Conservation (phyloP, 2,329 filamentous ascomycete species). For the Ophiostoma ulmi region DNA sequence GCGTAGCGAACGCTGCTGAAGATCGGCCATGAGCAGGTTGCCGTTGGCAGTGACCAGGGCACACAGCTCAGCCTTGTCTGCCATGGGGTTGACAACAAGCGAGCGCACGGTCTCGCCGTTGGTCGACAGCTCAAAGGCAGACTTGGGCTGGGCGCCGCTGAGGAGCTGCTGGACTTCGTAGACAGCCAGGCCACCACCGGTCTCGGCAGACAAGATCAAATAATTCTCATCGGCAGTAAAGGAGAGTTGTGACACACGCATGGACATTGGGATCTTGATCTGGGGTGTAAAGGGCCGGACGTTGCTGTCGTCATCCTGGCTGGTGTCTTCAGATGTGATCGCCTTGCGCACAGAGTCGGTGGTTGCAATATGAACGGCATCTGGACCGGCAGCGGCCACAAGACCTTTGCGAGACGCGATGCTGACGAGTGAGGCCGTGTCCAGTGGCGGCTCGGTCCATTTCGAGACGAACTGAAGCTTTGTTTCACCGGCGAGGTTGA, state of each 20-base stretch:
- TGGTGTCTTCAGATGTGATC: constrained; percentile 47
- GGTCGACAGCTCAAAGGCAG: constrained; percentile 71
- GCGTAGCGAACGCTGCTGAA: constrained; percentile 60
- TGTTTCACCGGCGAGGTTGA: constrained; percentile 70
- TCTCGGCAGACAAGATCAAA: constrained; percentile 75
- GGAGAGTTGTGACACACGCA: constrained; percentile 77
- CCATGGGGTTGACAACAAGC: constrained; percentile 73
- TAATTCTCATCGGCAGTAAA: constrained; percentile 89
- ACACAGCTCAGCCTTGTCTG: constrained; percentile 67
- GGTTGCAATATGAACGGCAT: constrained; percentile 67
- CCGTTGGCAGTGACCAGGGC: constrained; percentile 76
- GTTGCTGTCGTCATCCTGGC: constrained; percentile 53
- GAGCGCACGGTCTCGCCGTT: constrained; percentile 68
- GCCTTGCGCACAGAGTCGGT: constrained; percentile 74
- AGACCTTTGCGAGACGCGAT: constrained; percentile 76
- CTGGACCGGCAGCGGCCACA: constrained; percentile 80
- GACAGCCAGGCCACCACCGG: constrained; percentile 73
- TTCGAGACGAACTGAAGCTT: constrained; percentile 74
- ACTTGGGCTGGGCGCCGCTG: constrained; percentile 52
- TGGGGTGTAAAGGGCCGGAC: constrained; percentile 68
- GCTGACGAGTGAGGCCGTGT: constrained; percentile 76
- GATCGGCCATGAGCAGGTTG: constrained; percentile 75
- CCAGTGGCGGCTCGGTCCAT: constrained; percentile 71
- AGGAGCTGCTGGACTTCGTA: constrained; percentile 67
- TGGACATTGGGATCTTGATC: constrained; percentile 64